Evolutionary conservation across 108 stramenopile species (phyloP).

Genomic region (Stephanodiscus triporus): DNA sequence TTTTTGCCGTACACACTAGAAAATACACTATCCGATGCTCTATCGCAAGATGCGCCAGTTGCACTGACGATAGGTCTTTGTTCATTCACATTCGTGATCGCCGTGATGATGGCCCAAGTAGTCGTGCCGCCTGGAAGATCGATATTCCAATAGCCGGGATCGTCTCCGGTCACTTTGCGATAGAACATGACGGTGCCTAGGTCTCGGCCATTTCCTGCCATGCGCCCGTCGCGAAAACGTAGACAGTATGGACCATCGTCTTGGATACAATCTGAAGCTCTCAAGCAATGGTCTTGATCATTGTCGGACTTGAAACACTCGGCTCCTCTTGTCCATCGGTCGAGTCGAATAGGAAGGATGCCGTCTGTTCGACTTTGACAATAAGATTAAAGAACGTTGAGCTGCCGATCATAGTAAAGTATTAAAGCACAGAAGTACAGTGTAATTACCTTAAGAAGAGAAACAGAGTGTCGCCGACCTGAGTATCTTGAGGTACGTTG

Average conservation of each 20-base stretch:
- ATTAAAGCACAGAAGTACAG: not conserved
- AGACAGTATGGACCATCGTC: slow-evolving; percentile 38
- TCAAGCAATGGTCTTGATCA: slow-evolving; percentile 27
- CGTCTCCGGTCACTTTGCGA: slow-evolving; percentile 29
- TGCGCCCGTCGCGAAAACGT: not conserved
- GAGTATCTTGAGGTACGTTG: slow-evolving; percentile 18
- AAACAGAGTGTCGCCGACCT: slow-evolving; percentile 38
- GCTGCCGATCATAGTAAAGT: not conserved
- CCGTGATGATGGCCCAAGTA: slow-evolving; percentile 44
- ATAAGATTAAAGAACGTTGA: no score
- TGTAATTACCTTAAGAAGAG: slow-evolving; percentile 4
- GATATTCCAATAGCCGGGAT: slow-evolving; percentile 38
- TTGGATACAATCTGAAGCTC: slow-evolving; percentile 31
- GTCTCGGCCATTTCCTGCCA: slow-evolving; percentile 17
- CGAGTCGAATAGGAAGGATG: slow-evolving; percentile 25
- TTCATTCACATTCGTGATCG: slow-evolving; percentile 35
- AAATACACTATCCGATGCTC: slow-evolving; percentile 21
- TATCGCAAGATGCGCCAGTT: slow-evolving; percentile 37
- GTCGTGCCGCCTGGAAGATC: slow-evolving; percentile 32
- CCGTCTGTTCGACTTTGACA: slow-evolving; percentile 32
- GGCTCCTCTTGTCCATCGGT: slow-evolving; percentile 33
- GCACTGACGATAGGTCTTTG: slow-evolving; percentile 22
- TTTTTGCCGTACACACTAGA: slow-evolving; percentile 40
- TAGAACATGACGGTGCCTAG: slow-evolving; percentile 43
- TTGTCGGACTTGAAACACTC: slow-evolving; percentile 49